phyloP scores from a whole-genome alignment of 164 flowering plant genomes.

The Nelumbo lutea region DNA sequence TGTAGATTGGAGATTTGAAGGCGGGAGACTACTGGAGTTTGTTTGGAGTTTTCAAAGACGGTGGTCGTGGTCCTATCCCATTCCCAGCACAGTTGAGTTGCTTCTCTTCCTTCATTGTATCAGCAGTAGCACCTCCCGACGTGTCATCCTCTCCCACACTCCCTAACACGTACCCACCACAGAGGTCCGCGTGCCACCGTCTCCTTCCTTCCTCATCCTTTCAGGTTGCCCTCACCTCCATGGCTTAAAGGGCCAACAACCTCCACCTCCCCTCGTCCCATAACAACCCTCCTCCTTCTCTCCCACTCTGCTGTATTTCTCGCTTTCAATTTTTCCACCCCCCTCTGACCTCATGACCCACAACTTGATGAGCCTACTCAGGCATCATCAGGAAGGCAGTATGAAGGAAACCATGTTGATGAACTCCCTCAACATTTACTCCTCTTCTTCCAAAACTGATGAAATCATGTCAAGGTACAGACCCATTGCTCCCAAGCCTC shows the following conservation, averaged over 20 bases:
- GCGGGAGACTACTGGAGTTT: too few species aligned
- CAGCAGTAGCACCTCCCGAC: conserved; percentile 17
- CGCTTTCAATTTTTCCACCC: background rate
- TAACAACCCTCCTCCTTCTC: background rate
- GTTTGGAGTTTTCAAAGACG: background rate
- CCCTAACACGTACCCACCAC: conserved; percentile 57
- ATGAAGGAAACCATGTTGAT: conserved; percentile 32
- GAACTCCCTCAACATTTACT: conserved; percentile 39
- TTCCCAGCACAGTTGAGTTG: background rate
- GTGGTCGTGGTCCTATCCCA: conserved; percentile 12
- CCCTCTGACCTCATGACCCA: background rate
- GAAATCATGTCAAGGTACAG: conserved; percentile 88
- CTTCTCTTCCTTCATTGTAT: background rate
- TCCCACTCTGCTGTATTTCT: background rate
- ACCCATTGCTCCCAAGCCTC: conserved; percentile 93
- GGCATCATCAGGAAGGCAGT: background rate
- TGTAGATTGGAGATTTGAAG: too few species aligned
- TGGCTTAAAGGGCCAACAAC: conserved; percentile 17
- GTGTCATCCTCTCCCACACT: conserved; percentile 27
- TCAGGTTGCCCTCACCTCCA: conserved; percentile 34
- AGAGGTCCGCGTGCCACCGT: conserved; percentile 40
- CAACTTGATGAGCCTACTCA: background rate
- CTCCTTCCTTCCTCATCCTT: conserved; percentile 16
- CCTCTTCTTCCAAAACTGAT: conserved; percentile 56
- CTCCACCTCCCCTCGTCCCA: background rate